Evolutionary conservation across 2,329 filamentous ascomycete species (phyloP), one percentile per base, ranked within the genome.

Genomic region (Penicillium italicum): DNA sequence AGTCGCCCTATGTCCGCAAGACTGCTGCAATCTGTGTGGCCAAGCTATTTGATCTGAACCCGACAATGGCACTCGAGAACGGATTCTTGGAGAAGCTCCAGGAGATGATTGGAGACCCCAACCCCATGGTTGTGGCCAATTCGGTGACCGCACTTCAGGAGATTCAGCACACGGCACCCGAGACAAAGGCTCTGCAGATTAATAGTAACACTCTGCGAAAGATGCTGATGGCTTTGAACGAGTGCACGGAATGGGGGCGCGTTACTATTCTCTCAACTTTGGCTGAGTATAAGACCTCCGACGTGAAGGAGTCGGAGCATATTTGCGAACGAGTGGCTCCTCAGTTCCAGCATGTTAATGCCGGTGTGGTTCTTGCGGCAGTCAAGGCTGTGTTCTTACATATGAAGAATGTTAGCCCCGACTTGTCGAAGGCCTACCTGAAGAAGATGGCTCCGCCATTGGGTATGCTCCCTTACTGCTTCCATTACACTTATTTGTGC

Each of bases 401-500:
- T 73, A 97, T 97, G 92, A 89, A 85, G 73, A 79, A 87, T 57
- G 82, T 97, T 66, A 90, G 85, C 64, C 80, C 85, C 1, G 91
- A 97, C 56, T 77, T 91, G 42, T 87, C 88, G 60, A 85, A 87
- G 66, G 90, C 89, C 60, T 97, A 97, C 72, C 80, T 96, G 48
- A 96, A 95, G 80, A 99, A 99, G 79, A 99, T 99, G 94, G 93
- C 94, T 1, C 94, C 94, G 60, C 94, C 94, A 9, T 77, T 97
- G 62, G 90, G 90, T 93, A 80, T 62, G 82, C 71, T 12, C n/a
- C 16, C 11, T 9, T 4, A 24, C 8, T 12, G 28, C 6, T 22
- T 14, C 20, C 48, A 18, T 31, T 58, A n/a, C 4, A 12, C 16
- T 36, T 34, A 12, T 20, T 56, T 58, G 53, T 49, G 36, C 63